Conservation (phyloP, 2,329 filamentous ascomycete species). For the Pestalotiopsis sp. region DNA sequence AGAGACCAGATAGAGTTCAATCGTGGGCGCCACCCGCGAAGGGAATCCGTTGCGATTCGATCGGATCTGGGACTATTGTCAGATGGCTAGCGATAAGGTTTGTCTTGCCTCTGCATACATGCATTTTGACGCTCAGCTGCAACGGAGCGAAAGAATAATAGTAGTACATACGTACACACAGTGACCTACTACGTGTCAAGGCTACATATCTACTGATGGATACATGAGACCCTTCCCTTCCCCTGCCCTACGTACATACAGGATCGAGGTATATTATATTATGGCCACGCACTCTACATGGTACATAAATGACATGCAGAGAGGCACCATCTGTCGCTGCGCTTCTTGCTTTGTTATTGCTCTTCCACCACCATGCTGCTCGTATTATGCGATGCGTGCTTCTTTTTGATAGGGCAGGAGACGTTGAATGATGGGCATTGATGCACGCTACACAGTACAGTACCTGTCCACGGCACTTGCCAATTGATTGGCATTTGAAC, state of each 20-base stretch:
- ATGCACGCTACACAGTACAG: not conserved
- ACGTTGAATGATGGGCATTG: not conserved
- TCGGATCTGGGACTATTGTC: constrained; percentile 5
- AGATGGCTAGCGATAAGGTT: constrained; percentile 1
- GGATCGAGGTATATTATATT: not conserved
- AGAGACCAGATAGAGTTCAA: not conserved
- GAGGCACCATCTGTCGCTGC: not conserved
- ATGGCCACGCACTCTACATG: not conserved
- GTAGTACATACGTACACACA: not conserved
- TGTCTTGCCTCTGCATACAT: not conserved
- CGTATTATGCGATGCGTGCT: not conserved
- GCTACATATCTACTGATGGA: not conserved
- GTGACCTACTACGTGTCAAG: not conserved
- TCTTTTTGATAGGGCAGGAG: not conserved
- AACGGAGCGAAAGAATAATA: not conserved
- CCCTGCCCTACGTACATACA: not conserved
- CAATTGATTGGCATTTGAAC: not conserved
- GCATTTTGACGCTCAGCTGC: not conserved
- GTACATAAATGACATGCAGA: not conserved
- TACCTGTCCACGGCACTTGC: not conserved
- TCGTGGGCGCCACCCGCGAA: not conserved
- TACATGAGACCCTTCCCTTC: not conserved
- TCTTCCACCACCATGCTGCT: not conserved
- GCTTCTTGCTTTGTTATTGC: not conserved
- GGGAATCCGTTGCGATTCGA: not conserved